These are phyloP conservation scores for Cutaneotrichosporon spelunceum DNA, from an alignment of 1,284 basidiomycete species.

Conservation along the genomic window DNA sequence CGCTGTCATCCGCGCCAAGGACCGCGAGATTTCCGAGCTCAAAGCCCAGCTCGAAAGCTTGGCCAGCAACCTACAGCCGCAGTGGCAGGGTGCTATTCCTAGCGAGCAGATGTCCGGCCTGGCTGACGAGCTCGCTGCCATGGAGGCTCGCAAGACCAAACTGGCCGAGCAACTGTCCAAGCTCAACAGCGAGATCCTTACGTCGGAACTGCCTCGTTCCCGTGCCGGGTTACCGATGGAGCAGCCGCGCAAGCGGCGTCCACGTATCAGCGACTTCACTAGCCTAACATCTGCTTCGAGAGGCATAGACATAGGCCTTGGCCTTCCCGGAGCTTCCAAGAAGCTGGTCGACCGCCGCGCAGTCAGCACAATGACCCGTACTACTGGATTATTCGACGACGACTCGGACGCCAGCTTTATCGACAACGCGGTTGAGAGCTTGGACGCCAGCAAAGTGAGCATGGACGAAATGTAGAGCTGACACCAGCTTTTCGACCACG, in stretches of 20 bases:
- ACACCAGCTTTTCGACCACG: constrained; percentile 34
- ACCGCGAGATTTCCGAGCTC: constrained; percentile 52
- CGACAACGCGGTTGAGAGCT: constrained; percentile 7
- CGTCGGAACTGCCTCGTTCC: constrained; percentile 38
- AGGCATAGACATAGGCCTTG: constrained; percentile 34
- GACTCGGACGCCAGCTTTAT: background rate
- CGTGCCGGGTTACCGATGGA: constrained; percentile 24
- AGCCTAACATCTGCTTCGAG: constrained; percentile 19
- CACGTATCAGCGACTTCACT: constrained; percentile 49
- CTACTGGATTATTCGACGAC: constrained; percentile 22
- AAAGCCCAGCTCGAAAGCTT: constrained; percentile 42
- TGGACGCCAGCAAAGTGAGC: constrained; percentile 15
- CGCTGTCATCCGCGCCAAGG: constrained; percentile 52
- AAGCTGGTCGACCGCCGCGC: constrained; percentile 39
- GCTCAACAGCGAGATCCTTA: constrained; percentile 50
- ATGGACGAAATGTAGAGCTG: background rate
- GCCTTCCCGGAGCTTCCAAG: constrained; percentile 20
- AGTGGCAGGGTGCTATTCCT: background rate
- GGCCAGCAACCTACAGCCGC: background rate
- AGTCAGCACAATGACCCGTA: constrained; percentile 41
- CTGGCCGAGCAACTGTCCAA: constrained; percentile 42
- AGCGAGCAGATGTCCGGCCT: constrained; percentile 28
- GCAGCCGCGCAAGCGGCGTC: constrained; percentile 37
- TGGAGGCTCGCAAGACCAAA: constrained; percentile 45
- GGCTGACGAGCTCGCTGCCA: constrained; percentile 41